These are phyloP conservation scores for Colletotrichum caudatum DNA, from an alignment of 2,329 filamentous ascomycete species.

Conservation along the genomic window DNA sequence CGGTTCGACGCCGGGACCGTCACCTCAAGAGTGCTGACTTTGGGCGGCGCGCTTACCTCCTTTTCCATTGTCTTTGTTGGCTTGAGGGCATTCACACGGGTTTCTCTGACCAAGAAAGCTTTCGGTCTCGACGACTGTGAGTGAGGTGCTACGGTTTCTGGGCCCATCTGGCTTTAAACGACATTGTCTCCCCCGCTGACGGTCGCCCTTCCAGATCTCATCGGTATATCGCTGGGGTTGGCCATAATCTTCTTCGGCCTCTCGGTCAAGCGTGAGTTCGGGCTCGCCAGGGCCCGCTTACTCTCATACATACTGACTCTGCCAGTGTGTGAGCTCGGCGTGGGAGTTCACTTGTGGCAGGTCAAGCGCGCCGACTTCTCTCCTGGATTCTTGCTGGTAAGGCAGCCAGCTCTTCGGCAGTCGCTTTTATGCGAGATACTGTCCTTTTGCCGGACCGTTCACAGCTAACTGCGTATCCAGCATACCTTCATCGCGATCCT, in stretches of 20 bases:
- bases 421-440: background rate
- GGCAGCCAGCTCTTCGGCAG: background rate
- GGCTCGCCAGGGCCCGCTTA: background rate
- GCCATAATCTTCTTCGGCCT: slow-evolving; percentile 25
- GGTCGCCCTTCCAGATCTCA: slow-evolving; percentile 4
- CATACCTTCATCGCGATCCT: slow-evolving; percentile 14
- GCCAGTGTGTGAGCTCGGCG: slow-evolving; percentile 27
- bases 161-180: background rate
- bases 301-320: background rate
- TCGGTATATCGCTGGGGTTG: slow-evolving; percentile 11
- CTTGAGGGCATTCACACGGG: slow-evolving; percentile 25
- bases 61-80: slow-evolving; percentile 26
- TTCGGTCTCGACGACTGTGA: slow-evolving; percentile 35
- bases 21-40: slow-evolving; percentile 10
- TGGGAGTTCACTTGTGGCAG: slow-evolving; percentile 36
- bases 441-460: background rate
- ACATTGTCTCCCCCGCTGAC: background rate
- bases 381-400: slow-evolving; percentile 26
- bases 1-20: slow-evolving; percentile 31
- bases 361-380: slow-evolving; percentile 26
- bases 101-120: slow-evolving; percentile 16
- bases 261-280: slow-evolving; percentile 14
- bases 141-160: background rate
- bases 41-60: slow-evolving; percentile 16
- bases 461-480: background rate